Evolutionary conservation across 805 yeast genomes (phyloP), one percentile per base, ranked within the genome.

Genomic region (Vanderwaltozyma tropicalis): DNA sequence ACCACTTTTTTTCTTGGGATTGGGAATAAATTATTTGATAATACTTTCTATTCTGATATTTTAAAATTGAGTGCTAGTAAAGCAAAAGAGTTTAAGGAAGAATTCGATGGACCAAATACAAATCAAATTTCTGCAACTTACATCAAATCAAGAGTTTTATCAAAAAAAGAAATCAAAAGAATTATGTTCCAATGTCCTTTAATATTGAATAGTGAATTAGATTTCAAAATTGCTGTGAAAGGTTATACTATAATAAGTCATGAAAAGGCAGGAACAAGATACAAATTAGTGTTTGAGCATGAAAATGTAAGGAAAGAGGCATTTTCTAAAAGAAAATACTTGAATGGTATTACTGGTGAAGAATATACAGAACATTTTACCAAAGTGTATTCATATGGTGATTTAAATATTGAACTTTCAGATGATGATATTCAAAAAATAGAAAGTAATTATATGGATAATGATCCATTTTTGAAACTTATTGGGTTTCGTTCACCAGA

Each of bases 191-290:
- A 72, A 13, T 74, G 82, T 42, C 72, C 77, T 9, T 57, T 87
- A 32, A 68, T 74, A 1, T 59, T 85, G 5, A 69, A 76, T 32
- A 74, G 72, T 27, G 59, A 63, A 0, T 39, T 37, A 3, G 38
- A 49, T 20, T 46, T 88, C 15, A 64, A 67, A 0, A 70, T 89
- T 34, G 80, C 86, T 0, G 67, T 88, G 1, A 74, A 72, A 46
- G 96, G 95, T 0, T 82, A 76, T 49, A 61, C 80, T 0, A 66
- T 82, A n/a, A 72, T 70, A 42, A 64, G 68, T 7, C 75, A 73
- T 37, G 79, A 78, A 41, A 69, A 64, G 30, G 50, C 74, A 0
- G 65, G 69, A 15, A 60, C 70, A n/a, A 43, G 49, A 34, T 63
- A 73, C 11, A 68, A 68, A 28, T 65, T 66, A 31, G 71, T 82